Evolutionary conservation across 768 basidiomycete species (phyloP).

Genomic region (Psilocybe tampanensis): DNA sequence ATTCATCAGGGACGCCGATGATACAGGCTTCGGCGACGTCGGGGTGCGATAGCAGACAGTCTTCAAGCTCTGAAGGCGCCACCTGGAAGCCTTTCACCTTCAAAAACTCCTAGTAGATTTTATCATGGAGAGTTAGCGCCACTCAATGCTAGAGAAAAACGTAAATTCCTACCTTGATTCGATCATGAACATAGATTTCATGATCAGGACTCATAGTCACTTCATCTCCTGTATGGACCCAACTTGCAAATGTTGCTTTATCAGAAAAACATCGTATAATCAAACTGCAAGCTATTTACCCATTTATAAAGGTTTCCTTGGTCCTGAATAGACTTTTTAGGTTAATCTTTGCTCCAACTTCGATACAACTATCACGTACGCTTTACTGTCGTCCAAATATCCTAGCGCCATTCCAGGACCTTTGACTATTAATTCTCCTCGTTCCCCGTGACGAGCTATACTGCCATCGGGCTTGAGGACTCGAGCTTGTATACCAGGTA

Average conservation of each 20-base stretch:
- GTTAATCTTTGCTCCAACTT: slow-evolving; percentile 15
- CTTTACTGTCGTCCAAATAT: slow-evolving; percentile 49
- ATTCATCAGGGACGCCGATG: slow-evolving; percentile 61
- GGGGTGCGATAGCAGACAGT: slow-evolving; percentile 45
- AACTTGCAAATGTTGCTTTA: slow-evolving; percentile 39
- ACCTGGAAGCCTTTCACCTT: slow-evolving; percentile 69
- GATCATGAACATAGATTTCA: slow-evolving; percentile 60
- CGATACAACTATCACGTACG: slow-evolving; percentile 40
- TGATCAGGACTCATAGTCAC: slow-evolving; percentile 49
- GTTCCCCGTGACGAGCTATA: slow-evolving; percentile 41
- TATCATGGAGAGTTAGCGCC: neutral
- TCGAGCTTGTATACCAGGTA: slow-evolving; percentile 46
- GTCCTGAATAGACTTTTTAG: slow-evolving; percentile 41
- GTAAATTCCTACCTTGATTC: slow-evolving; percentile 50
- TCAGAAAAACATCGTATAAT: neutral
- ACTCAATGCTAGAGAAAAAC: neutral
- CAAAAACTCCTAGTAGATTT: slow-evolving; percentile 52
- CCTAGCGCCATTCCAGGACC: slow-evolving; percentile 44
- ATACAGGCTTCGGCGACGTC: slow-evolving; percentile 64
- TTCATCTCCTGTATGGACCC: slow-evolving; percentile 68
- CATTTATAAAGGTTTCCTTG: slow-evolving; percentile 58
- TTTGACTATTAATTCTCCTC: slow-evolving; percentile 50
- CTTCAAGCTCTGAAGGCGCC: slow-evolving; percentile 60
- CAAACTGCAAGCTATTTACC: slow-evolving; percentile 37
- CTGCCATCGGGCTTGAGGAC: slow-evolving; percentile 50